Percentiles rank a stretch among this genome's conserved stretches.
Evolutionary conservation across 2,329 filamentous ascomycete genomes (phyloP).

Genomic region (Sarocladiaceae sp.): DNA sequence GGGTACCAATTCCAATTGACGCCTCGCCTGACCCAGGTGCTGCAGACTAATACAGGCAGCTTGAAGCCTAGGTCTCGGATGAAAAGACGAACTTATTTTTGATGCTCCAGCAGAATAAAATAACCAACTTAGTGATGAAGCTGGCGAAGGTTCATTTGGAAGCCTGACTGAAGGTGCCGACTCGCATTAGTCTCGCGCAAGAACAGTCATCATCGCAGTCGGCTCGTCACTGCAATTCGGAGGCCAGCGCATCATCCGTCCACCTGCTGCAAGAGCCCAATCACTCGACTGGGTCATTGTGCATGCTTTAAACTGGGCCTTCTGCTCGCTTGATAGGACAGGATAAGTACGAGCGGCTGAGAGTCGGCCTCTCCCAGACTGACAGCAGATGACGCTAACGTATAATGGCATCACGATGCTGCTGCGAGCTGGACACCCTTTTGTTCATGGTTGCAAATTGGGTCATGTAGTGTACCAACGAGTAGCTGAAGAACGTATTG

Average conservation of each 20-base stretch:
- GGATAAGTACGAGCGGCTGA: background rate
- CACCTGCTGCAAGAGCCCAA: background rate
- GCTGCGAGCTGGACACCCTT: background rate
- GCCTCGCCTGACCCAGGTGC: background rate
- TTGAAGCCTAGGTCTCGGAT: too few species aligned
- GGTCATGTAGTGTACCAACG: too few species aligned
- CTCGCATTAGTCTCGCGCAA: background rate
- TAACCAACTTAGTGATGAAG: background rate
- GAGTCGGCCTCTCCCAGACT: background rate
- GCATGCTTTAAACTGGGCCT: conserved; percentile 5
- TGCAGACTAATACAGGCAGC: background rate
- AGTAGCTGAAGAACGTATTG: too few species aligned
- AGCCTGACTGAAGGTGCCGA: background rate
- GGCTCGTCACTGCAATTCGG: background rate
- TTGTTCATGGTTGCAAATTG: too few species aligned
- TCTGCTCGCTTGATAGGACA: background rate
- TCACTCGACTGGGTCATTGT: background rate
- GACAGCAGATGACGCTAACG: background rate
- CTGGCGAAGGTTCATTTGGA: background rate
- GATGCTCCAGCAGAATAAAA: background rate
- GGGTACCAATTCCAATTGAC: background rate
- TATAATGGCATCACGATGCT: conserved; percentile 7
- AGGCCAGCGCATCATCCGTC: conserved; percentile 2
- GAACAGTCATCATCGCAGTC: background rate
- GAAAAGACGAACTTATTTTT: too few species aligned